Percentiles rank a stretch among this genome's conserved stretches.
These are phyloP conservation scores for Sporisorium reilianum DNA, from an alignment of 1,284 basidiomycete genomes.

Conservation along the genomic window DNA sequence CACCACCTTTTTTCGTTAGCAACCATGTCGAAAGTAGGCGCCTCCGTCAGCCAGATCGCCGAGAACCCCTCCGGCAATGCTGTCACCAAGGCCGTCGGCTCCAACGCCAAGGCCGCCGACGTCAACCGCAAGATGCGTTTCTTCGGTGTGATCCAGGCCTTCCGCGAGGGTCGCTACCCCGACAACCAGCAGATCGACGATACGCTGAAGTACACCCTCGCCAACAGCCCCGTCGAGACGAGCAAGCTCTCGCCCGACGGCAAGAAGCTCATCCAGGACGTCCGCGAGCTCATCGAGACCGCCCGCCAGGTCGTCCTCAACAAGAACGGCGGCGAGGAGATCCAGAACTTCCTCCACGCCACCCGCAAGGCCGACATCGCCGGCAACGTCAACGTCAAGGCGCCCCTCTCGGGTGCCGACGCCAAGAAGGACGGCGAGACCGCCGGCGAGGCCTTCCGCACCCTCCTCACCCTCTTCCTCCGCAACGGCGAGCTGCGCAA, in stretches of 20 bases:
- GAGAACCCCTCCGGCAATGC: slow-evolving; percentile 50
- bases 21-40: slow-evolving; percentile 46
- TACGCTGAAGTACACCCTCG: slow-evolving; percentile 58
- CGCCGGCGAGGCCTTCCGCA: slow-evolving; percentile 63
- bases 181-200: slow-evolving; percentile 65
- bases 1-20: background rate
- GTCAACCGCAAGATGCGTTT: slow-evolving; percentile 64
- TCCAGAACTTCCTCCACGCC: slow-evolving; percentile 65
- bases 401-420: slow-evolving; percentile 51
- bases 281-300: slow-evolving; percentile 59
- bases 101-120: slow-evolving; percentile 52
- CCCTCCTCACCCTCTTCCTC: slow-evolving; percentile 65
- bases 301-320: slow-evolving; percentile 59
- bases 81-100: slow-evolving; percentile 40
- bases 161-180: slow-evolving; percentile 64
- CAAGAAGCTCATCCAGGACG: slow-evolving; percentile 60
- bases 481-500: slow-evolving; percentile 64
- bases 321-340: slow-evolving; percentile 65
- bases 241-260: slow-evolving; percentile 62
- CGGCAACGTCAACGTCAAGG: slow-evolving; percentile 46
- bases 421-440: slow-evolving; percentile 64
- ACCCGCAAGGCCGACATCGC: slow-evolving; percentile 58
- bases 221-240: slow-evolving; percentile 58
- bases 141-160: slow-evolving; percentile 64
- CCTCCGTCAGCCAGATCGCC: slow-evolving; percentile 42